phyloP scores from a whole-genome alignment of 2,329 filamentous ascomycete genomes.

The Colletotrichum eremochloae region DNA sequence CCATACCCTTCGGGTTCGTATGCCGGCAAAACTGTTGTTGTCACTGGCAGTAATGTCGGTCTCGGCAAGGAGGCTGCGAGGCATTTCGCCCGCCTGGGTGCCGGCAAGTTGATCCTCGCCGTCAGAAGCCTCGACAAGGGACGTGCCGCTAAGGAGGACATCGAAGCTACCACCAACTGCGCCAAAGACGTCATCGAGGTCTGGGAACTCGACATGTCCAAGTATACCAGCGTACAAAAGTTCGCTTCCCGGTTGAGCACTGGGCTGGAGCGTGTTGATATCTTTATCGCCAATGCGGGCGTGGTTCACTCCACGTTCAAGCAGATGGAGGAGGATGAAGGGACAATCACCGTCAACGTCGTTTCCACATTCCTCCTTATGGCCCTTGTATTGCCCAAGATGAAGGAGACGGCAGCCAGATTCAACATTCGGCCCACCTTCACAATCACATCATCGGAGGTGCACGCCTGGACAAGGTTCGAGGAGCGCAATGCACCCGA shows the following conservation, averaged over 20 bases:
- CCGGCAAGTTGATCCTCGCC: constrained; percentile 41
- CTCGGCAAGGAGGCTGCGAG: constrained; percentile 53
- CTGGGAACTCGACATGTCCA: constrained; percentile 64
- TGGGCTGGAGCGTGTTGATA: constrained; percentile 59
- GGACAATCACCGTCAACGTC: constrained; percentile 65
- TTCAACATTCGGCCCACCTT: constrained; percentile 46
- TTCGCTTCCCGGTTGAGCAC: constrained; percentile 56
- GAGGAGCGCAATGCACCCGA: constrained; percentile 46
- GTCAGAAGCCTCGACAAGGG: constrained; percentile 44
- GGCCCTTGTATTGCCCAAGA: constrained; percentile 63
- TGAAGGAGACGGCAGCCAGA: constrained; percentile 55
- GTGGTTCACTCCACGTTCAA: constrained; percentile 53
- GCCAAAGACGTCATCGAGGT: constrained; percentile 55
- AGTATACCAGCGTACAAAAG: constrained; percentile 59
- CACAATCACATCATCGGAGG: constrained; percentile 48
- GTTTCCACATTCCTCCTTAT: constrained; percentile 65
- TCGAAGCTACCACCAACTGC: constrained; percentile 48
- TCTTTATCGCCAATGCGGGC: constrained; percentile 58
- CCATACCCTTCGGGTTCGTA: constrained; percentile 46
- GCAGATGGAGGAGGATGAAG: constrained; percentile 60
- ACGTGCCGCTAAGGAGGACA: constrained; percentile 52
- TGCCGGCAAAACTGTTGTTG: constrained; percentile 50
- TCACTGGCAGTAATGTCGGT: constrained; percentile 53
- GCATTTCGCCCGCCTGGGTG: constrained; percentile 45
- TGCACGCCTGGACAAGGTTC: constrained; percentile 48